phyloP scores from a whole-genome alignment of 805 yeast species.

The Schizosaccharomyces cryophilus region DNA sequence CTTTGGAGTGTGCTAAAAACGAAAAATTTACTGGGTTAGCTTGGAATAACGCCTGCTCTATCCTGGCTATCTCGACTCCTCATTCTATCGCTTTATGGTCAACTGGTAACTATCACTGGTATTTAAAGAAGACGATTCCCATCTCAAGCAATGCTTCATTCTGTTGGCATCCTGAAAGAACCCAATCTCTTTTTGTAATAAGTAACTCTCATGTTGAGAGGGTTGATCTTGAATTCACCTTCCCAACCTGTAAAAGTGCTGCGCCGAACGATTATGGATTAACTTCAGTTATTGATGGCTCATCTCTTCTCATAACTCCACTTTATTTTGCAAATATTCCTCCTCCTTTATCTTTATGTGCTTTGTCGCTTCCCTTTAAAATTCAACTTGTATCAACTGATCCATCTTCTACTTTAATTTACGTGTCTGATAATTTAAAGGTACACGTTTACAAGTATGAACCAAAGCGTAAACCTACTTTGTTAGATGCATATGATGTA shows the following conservation, averaged over 20 bases:
- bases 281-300: constrained; percentile 61
- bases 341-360: constrained; percentile 70
- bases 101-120: constrained; percentile 85
- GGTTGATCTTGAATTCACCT: constrained; percentile 39
- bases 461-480: background rate
- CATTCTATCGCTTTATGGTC: constrained; percentile 71
- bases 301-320: constrained; percentile 45
- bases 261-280: constrained; percentile 55
- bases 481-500: background rate
- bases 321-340: constrained; percentile 70
- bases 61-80: constrained; percentile 40
- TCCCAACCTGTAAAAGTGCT: constrained; percentile 41
- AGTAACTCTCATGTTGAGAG: constrained; percentile 27
- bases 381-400: constrained; percentile 14
- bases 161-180: constrained; percentile 75
- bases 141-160: constrained; percentile 14
- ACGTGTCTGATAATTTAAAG: background rate
- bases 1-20: constrained; percentile 32
- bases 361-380: constrained; percentile 28
- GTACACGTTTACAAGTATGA: background rate
- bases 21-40: constrained; percentile 20
- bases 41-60: constrained; percentile 68
- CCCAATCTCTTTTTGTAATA: constrained; percentile 37
- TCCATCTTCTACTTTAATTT: background rate
- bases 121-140: constrained; percentile 55